Evolutionary conservation across 2,329 filamentous ascomycete genomes (phyloP).

Genomic region (Lecanicillium sp.): DNA sequence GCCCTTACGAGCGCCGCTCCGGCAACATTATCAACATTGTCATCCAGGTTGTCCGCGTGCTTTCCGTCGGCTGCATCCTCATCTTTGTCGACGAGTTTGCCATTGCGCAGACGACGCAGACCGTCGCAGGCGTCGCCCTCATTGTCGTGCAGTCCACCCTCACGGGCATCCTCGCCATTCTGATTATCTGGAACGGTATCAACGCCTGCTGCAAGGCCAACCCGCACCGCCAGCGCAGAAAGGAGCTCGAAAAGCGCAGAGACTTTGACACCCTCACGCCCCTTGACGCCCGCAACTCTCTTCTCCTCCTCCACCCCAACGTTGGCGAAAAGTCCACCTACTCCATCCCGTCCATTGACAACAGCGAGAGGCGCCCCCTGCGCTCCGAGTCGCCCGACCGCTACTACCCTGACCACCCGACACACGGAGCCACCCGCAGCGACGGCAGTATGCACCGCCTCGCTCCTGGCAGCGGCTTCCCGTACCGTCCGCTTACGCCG

Average conservation of each 20-base stretch:
- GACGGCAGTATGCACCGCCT: conserved; percentile 4
- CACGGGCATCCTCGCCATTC: conserved; percentile 73
- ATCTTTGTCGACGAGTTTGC: conserved; percentile 92
- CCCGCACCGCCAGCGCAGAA: conserved; percentile 79
- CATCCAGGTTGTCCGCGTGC: conserved; percentile 81
- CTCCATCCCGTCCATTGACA: conserved; percentile 30
- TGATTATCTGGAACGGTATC: conserved; percentile 85
- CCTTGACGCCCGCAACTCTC: conserved; percentile 77
- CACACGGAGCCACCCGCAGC: neutral
- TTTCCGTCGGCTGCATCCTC: conserved; percentile 83
- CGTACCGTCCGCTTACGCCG: neutral
- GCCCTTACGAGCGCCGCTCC: conserved; percentile 80
- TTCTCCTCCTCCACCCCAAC: conserved; percentile 57
- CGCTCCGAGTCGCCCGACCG: conserved; percentile 26
- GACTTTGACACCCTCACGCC: conserved; percentile 79
- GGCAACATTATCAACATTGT: conserved; percentile 89
- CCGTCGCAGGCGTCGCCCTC: conserved; percentile 84
- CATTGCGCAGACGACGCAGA: conserved; percentile 86
- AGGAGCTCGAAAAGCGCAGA: conserved; percentile 78
- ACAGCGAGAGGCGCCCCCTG: conserved; percentile 24
- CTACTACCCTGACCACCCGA: conserved; percentile 13
- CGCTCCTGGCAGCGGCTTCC: neutral
- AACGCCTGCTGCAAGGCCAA: conserved; percentile 79
- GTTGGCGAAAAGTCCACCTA: conserved; percentile 31
- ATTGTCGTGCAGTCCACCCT: conserved; percentile 85